Evolutionary conservation across 345 rosid species (phyloP), one percentile per base, ranked within the genome.

Genomic region (Lepidium didymum): DNA sequence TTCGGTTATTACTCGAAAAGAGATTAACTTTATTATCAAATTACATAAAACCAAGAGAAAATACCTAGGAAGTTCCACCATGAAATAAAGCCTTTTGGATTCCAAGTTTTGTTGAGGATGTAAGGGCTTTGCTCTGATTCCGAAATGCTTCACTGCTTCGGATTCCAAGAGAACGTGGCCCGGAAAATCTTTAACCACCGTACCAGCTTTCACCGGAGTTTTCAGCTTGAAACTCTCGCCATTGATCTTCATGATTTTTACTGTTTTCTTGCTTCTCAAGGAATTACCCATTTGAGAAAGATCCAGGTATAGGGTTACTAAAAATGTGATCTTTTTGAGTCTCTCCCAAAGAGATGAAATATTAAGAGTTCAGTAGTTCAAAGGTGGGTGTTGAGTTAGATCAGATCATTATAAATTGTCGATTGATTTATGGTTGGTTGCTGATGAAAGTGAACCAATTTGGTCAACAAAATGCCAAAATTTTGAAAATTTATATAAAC

Each of bases 191-290:
- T 80, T 77, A 6, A 85, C 66, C 10, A 87, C 90, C 35, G 83
- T 89, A 10, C 80, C 87, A n/a, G 96, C 96, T n/a, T 64, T 82
- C 53, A 89, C 87, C 1, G 97, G 99, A 0, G 96, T 83, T 75
- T 78, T 82, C n/a, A 91, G 13, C 86, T 91, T 89, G 47, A 84
- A 40, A 27, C 92, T 86, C 75, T 95, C 97, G 0, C 99, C 99
- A 50, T 63, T 78, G 56, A 89, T 86, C 75, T 86, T 95, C 99
- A 95, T 95, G 29, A 95, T 75, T 64, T 87, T 95, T 1, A 78
- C 79, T 0, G 83, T 74, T 62, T 65, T 85, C 60, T 83, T 89
- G 71, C 81, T 80, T 35, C 87, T 89, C 42, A 91, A 68, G 80
- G 77, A 72, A 80, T 92, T 92, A 10, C 96, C 96, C 98, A 92